These are phyloP conservation scores for Fusarium torreyae DNA, from an alignment of 2,329 filamentous ascomycete genomes.

Conservation along the genomic window DNA sequence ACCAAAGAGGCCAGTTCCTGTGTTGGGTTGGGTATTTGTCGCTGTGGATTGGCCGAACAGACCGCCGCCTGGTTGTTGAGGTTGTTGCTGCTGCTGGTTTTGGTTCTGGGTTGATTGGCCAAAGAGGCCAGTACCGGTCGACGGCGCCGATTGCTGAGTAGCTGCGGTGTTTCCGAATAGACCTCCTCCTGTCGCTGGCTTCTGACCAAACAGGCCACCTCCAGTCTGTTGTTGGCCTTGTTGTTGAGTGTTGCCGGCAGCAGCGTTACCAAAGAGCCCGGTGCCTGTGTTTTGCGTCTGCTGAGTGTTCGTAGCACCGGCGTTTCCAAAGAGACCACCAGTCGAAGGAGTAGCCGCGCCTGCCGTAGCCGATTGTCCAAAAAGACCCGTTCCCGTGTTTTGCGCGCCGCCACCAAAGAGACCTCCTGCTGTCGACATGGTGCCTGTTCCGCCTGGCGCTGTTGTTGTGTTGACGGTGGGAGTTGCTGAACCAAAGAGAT, in stretches of 20 bases:
- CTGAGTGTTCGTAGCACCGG: conserved; percentile 47
- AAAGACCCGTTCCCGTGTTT: conserved; percentile 52
- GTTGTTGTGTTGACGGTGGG: conserved; percentile 48
- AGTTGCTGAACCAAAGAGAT: conserved; percentile 56
- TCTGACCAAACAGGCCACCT: conserved; percentile 32
- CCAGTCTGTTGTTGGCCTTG: conserved; percentile 42
- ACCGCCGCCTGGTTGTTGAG: conserved; percentile 48
- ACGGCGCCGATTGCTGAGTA: conserved; percentile 27
- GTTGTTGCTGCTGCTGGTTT: conserved; percentile 33
- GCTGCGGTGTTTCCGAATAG: conserved; percentile 42
- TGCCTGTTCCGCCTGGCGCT: conserved; percentile 47
- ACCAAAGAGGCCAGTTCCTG: conserved; percentile 53
- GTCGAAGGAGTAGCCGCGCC: conserved; percentile 41
- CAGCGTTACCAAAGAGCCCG: conserved; percentile 53
- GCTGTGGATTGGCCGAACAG: conserved; percentile 51
- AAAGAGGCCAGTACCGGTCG: conserved; percentile 47
- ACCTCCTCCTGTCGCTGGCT: conserved; percentile 31
- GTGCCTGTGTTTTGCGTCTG: conserved; percentile 46
- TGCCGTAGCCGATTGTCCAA: conserved; percentile 50
- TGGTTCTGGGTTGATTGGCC: conserved; percentile 47
- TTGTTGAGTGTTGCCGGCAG: conserved; percentile 43
- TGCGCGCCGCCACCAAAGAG: conserved; percentile 44
- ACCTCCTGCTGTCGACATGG: conserved; percentile 57
- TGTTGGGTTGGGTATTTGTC: conserved; percentile 43
- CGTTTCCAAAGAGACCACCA: conserved; percentile 53